A percentile compares a stretch with the other conserved stretches of the same genome.
phyloP scores from a whole-genome alignment of 192 early-diverging fungal species.

The Podila clonocystis region DNA sequence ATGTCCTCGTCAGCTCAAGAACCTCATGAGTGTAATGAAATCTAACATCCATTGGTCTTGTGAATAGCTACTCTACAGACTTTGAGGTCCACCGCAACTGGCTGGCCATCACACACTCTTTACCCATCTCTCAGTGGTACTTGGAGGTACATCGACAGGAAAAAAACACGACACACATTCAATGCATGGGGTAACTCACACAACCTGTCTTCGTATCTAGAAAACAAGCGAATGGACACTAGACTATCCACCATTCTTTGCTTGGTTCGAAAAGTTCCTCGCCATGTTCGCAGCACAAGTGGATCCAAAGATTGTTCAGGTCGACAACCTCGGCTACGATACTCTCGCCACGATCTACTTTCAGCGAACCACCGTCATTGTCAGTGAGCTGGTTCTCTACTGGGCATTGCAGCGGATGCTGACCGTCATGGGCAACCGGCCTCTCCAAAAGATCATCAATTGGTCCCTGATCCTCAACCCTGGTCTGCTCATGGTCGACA shows the following conservation, averaged over 20 bases:
- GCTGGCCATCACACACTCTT: conserved; percentile 90
- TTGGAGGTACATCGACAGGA: conserved; percentile 63
- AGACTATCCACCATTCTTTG: conserved; percentile 98
- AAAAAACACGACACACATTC: too few relatives aligned
- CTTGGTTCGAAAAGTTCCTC: conserved; percentile 91
- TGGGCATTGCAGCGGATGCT: conserved; percentile 62
- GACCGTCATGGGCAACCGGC: conserved; percentile 41
- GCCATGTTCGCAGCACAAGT: conserved; percentile 62
- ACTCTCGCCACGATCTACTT: conserved; percentile 77
- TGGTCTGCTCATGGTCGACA: conserved; percentile 88
- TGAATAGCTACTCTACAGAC: conserved; percentile 86
- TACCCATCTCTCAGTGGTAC: conserved; percentile 90
- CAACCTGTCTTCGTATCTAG: conserved; percentile 33
- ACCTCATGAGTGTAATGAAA: too few relatives aligned
- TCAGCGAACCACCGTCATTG: conserved; percentile 85
- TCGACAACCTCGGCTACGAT: conserved; percentile 75
- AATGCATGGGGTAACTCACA: too few relatives aligned
- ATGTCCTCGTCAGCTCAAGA: too few relatives aligned
- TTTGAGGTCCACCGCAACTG: conserved; percentile 99
- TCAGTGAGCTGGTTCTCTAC: conserved; percentile 83
- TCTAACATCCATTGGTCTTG: not conserved
- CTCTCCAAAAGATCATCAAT: conserved; percentile 58
- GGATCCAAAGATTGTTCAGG: conserved; percentile 81
- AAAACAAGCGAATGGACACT: conserved; percentile 91
- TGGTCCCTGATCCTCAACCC: conserved; percentile 74